phyloP scores from a whole-genome alignment of 345 rosid species.

The Eucalyptus coolabah region DNA sequence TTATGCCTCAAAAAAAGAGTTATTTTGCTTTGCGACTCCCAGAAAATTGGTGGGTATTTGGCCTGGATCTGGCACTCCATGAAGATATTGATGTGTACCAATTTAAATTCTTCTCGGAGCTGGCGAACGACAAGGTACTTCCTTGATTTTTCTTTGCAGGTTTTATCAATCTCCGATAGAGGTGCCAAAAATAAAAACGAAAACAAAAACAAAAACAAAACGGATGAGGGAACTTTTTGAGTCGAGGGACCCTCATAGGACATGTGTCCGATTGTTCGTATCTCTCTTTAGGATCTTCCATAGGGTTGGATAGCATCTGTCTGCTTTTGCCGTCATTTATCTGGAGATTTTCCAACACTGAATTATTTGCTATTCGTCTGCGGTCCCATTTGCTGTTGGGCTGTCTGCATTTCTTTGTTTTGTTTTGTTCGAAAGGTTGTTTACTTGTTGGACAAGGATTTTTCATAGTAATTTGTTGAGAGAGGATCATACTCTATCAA shows the following conservation, averaged over 20 bases:
- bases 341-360: background rate
- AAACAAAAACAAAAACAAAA: background rate
- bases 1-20: conserved; percentile 4
- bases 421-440: too few relatives aligned
- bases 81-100: conserved; percentile 95
- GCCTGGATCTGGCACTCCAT: conserved; percentile 95
- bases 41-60: conserved; percentile 92
- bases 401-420: fast-evolving
- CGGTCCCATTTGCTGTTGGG: background rate
- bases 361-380: background rate
- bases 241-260: background rate
- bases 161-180: background rate
- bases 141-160: background rate
- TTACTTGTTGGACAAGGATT: background rate
- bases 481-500: background rate
- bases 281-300: background rate
- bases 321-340: too few relatives aligned
- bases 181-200: background rate
- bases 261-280: fast-evolving
- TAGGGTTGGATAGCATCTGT: background rate
- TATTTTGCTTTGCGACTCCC: conserved; percentile 95
- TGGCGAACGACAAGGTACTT: conserved; percentile 54
- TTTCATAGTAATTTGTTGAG: background rate
- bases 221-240: background rate
- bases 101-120: conserved; percentile 82